Evolutionary conservation across 257 asterid genomes (phyloP).

Genomic region (Solanum ossicruentum): DNA sequence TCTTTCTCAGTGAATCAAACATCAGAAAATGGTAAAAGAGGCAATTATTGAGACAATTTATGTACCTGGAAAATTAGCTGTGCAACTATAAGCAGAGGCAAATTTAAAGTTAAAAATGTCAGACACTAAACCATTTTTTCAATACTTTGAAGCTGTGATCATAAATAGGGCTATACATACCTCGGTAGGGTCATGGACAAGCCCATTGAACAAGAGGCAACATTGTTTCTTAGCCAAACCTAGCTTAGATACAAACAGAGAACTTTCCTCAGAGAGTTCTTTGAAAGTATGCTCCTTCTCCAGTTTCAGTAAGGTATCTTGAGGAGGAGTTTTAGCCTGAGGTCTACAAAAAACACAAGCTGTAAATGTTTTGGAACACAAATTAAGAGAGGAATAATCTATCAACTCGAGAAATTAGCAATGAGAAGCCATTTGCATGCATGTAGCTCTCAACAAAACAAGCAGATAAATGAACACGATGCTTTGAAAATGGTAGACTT

Average conservation of each 20-base stretch:
- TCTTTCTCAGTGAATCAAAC: neutral
- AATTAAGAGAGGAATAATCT: neutral
- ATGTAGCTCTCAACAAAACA: neutral
- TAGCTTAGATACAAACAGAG: conserved; percentile 72
- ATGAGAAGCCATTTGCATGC: neutral
- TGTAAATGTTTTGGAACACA: neutral
- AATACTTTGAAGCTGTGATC: neutral
- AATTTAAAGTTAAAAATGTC: neutral
- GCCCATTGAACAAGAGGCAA: conserved; percentile 91
- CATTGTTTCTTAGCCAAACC: conserved; percentile 76
- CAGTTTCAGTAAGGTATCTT: conserved; percentile 68
- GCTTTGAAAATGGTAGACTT: conserved; percentile 18
- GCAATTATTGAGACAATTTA: neutral
- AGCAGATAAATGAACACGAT: neutral
- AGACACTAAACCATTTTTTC: neutral
- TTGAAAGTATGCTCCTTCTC: conserved; percentile 56
- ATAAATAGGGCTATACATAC: conserved; percentile 36
- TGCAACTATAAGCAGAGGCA: neutral
- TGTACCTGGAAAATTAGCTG: neutral
- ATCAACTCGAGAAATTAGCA: neutral
- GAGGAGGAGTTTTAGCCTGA: conserved; percentile 71
- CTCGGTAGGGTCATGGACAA: conserved; percentile 82
- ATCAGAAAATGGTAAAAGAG: neutral
- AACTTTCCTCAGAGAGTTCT: conserved; percentile 58
- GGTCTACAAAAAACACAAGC: conserved; percentile 39